Evolutionary conservation across 169 alveolate species (phyloP).

Genomic region (Plasmodium adleri): DNA sequence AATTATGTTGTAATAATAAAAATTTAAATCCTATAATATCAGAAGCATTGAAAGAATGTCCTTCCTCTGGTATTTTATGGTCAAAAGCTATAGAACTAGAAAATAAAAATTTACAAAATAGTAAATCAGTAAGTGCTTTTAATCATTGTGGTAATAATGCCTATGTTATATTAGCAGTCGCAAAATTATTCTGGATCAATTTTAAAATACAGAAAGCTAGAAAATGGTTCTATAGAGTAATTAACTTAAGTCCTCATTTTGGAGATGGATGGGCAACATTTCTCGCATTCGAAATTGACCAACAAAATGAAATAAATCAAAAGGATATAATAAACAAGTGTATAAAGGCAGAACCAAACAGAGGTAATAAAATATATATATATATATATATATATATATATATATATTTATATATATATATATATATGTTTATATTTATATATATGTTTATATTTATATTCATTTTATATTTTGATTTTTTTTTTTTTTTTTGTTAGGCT

Average conservation of each 20-base stretch:
- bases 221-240: slow-evolving; percentile 95
- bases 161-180: slow-evolving; percentile 93
- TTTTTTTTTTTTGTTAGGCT: slow-evolving; percentile 69
- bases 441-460: background rate
- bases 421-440: background rate
- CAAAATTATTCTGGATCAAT: slow-evolving; percentile 93
- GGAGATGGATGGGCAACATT: slow-evolving; percentile 98
- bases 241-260: slow-evolving; percentile 90
- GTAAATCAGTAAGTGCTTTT: slow-evolving; percentile 93
- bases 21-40: slow-evolving; percentile 92
- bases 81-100: slow-evolving; percentile 95
- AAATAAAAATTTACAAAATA: slow-evolving; percentile 81
- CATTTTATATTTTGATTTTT: background rate
- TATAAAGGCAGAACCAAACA: slow-evolving; percentile 88
- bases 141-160: slow-evolving; percentile 95
- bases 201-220: slow-evolving; percentile 94
- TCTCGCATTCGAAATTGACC: slow-evolving; percentile 93
- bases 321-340: slow-evolving; percentile 86
- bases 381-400: background rate
- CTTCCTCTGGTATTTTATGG: slow-evolving; percentile 95
- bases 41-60: slow-evolving; percentile 96
- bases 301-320: slow-evolving; percentile 86
- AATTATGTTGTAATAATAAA: slow-evolving; percentile 93
- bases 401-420: background rate
- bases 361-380: slow-evolving; percentile 73